Evolutionary conservation across 495 filamentous ascomycete genomes (phyloP).

Genomic region (Hypoxylon trugodes): DNA sequence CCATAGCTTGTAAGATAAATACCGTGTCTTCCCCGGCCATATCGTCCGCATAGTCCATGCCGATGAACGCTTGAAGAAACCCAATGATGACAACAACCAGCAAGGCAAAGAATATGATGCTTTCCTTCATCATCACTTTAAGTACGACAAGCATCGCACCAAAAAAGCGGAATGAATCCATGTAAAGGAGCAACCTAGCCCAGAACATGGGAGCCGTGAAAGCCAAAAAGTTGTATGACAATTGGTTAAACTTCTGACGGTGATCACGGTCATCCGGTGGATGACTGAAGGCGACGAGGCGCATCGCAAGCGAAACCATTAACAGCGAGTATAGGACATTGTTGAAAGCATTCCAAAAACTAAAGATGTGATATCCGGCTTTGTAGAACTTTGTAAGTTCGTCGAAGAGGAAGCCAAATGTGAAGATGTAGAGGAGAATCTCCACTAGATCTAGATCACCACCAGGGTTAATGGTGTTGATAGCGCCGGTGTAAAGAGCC

Average conservation of each 20-base stretch:
- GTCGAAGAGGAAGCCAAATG: constrained; percentile 89
- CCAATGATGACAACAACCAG: constrained; percentile 85
- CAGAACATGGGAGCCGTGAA: constrained; percentile 97
- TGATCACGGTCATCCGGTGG: constrained; percentile 53
- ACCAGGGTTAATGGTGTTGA: constrained; percentile 83
- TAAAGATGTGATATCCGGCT: constrained; percentile 84
- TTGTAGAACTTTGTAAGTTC: constrained; percentile 91
- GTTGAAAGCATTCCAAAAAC: constrained; percentile 98
- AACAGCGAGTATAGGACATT: constrained; percentile 79
- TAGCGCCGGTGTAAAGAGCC: constrained; percentile 84
- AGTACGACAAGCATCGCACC: constrained; percentile 97
- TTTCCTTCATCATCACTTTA: constrained; percentile 99
- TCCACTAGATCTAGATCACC: constrained; percentile 89
- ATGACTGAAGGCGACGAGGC: constrained; percentile 79
- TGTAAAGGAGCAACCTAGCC: constrained; percentile 89
- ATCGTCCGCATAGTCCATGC: constrained; percentile 83
- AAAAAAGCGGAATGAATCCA: constrained; percentile 95
- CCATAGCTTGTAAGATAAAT: constrained; percentile 90
- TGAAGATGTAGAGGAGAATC: constrained; percentile 86
- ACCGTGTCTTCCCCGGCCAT: constrained; percentile 63
- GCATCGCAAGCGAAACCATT: constrained; percentile 75
- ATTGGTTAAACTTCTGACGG: constrained; percentile 73
- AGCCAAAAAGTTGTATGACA: constrained; percentile 92
- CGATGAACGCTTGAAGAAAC: constrained; percentile 95
- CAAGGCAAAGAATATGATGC: constrained; percentile 96